Base-by-base conservation (phyloP, 2,329 filamentous ascomycete genomes). In the Ceratocystis alfenasii region DNA sequence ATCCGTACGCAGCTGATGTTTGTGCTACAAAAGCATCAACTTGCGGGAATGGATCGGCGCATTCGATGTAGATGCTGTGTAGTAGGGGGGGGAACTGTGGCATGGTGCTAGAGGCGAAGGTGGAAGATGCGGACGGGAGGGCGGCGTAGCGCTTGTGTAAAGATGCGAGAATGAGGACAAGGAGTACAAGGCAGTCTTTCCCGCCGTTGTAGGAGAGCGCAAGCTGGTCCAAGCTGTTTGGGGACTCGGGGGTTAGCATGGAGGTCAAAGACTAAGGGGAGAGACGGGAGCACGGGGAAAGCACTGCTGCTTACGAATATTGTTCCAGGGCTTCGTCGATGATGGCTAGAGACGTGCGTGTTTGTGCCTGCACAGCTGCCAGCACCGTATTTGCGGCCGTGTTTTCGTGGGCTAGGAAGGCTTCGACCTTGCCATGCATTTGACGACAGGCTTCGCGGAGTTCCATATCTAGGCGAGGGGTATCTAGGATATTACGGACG, bases 11-110 rank as follows among this genome's bases (percentile, higher is more conserved):
- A 74, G 83, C 85, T 15, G 93, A 97, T 74, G 93, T 97, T 64
- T 97, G 93, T 92, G 85, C 86, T 30, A 97, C 93, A 72, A 99
- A 99, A 55, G 83, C 79, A 73, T 95, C 90, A 55, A 97, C 90
- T 73, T 93, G 86, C 68, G 83, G 78, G 74, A 99, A 97, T 0
- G 94, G 90, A 72, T 95, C 84, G 1, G 83, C 79, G 0, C 92
- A 87, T 66, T 93, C 86, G 70, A 96, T 94, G 77, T 97, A 97
- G 72, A 97, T 88, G 65, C 89, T 86, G 71, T 90, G 88, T 62
- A 96, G 75, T 68, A 76, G 74, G 1, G 71, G 61, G 15, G 82
- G 78, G 65, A 79, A 70, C 50, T 28, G 55, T 30, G 55, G 4
- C 15, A 28, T 3, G 70, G 63, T 2, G 66, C 20, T 41, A 4